Evolutionary conservation across 192 early-diverging fungal species (phyloP), one percentile per base, ranked within the genome.

Genomic region (Chytriomyces sp.): DNA sequence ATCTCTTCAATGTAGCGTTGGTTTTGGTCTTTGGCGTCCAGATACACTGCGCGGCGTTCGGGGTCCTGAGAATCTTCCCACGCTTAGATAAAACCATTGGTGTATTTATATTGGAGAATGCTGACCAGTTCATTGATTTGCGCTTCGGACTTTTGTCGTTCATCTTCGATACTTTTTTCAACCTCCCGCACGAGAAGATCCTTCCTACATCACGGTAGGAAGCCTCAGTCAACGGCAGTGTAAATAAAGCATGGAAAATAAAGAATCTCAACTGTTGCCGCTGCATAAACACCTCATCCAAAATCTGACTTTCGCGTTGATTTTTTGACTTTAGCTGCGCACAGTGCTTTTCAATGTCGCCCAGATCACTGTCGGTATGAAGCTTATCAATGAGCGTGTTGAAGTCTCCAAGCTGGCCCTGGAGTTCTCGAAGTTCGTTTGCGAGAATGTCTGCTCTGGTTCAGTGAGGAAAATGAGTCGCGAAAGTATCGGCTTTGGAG

Each of bases 381-480:
- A 89, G 81, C 71, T 89, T 86, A 77, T 89, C 86, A 7, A 89
- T 83, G 2, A 89, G 75, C 2, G 81, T 85, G 76, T 89, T 89
- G 57, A 81, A 82, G 69, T 90, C 86, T 20, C 87, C 86, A 10
- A 89, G 80, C 65, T 86, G 86, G 1, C 85, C 85, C 73, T 88
- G 87, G 16, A 90, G 79, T 57, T 87, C 89, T 7, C 86, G 76
- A 45, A 90, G 78, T 66, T 87, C 87, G 18, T 75, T 78, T 2
- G 83, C 84, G 6, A 89, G 78, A 9, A 59, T 73, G 60, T 88
- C 87, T 20, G 83, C 87, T 49, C 89, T 89, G 46, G 13, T n/a
- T n/a, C 72, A 66, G 8, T 23, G 0, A 48, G 67, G 23, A 16
- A 71, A 48, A 13, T 23, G 47, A 61, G 50, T 45, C 48, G 53